These are phyloP conservation scores for Streptanthus diversifolius DNA, from an alignment of 345 rosid genomes.

Conservation along the genomic window DNA sequence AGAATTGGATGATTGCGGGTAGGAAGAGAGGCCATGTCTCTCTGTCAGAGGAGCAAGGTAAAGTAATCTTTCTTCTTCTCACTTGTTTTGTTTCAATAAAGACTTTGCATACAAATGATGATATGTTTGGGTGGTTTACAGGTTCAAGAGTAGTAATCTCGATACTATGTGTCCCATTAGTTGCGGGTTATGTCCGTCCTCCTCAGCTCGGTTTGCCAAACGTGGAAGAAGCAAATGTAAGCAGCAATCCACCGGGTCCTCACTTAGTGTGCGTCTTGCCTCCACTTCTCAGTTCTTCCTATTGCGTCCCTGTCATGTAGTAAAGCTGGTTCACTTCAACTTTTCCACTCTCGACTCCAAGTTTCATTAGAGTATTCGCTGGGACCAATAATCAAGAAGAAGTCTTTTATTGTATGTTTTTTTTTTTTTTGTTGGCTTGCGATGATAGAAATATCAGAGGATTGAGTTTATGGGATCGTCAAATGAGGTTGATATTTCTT, in stretches of 20 bases:
- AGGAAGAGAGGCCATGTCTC: conserved; percentile 85
- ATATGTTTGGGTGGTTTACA: not conserved
- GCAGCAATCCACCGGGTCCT: conserved; percentile 85
- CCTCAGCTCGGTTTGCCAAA: conserved; percentile 71
- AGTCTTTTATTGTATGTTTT: not conserved
- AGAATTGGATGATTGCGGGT: conserved; percentile 97
- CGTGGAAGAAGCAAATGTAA: conserved; percentile 62
- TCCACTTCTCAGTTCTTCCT: conserved; percentile 80
- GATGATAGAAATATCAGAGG: not conserved
- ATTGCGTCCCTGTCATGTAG: conserved; percentile 61
- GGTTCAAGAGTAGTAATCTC: conserved; percentile 64
- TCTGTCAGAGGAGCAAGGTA: conserved; percentile 71
- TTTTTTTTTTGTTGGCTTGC: not conserved
- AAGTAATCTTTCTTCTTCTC: not conserved
- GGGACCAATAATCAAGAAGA: not conserved
- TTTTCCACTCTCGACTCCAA: not conserved
- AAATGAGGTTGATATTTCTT: no score
- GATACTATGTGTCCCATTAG: conserved; percentile 72
- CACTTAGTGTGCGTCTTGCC: conserved; percentile 90
- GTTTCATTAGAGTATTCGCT: not conserved
- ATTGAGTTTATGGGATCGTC: not conserved
- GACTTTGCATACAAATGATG: not conserved
- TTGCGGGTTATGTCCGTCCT: conserved; percentile 86
- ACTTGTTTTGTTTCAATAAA: not conserved
- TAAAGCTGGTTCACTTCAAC: not conserved